Conservation (phyloP, 495 filamentous ascomycete species). For the Lentithecium fluviatile region DNA sequence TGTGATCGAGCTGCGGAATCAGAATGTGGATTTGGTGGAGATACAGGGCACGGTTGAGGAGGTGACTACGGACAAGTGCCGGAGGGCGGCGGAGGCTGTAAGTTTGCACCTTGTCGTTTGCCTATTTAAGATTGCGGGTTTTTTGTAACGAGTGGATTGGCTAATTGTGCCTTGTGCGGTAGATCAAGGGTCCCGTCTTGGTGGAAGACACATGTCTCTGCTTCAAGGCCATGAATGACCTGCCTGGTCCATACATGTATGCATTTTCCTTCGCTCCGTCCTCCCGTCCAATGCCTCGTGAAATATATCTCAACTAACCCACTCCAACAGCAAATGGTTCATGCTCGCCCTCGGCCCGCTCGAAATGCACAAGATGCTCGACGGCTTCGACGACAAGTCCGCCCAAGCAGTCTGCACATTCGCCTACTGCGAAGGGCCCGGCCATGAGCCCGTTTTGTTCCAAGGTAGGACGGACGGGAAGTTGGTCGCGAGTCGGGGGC, state of each 20-base stretch:
- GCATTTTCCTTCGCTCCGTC: slow-evolving; percentile 33
- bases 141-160: too few relatives aligned
- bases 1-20: slow-evolving; percentile 68
- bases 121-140: too few relatives aligned
- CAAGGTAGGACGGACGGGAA: slow-evolving; percentile 78
- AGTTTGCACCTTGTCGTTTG: slow-evolving; percentile 11
- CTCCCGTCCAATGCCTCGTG: not conserved
- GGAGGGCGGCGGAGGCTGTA: slow-evolving; percentile 69
- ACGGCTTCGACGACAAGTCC: slow-evolving; percentile 82
- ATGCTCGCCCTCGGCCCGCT: slow-evolving; percentile 74
- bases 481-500: slow-evolving; percentile 74
- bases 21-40: slow-evolving; percentile 76
- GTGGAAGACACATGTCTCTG: slow-evolving; percentile 95
- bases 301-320: not conserved
- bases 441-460: slow-evolving; percentile 81
- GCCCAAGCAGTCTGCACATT: slow-evolving; percentile 96
- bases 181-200: slow-evolving; percentile 84
- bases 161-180: too few relatives aligned
- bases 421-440: slow-evolving; percentile 83
- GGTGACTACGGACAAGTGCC: slow-evolving; percentile 82
- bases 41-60: slow-evolving; percentile 93
- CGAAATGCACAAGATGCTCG: slow-evolving; percentile 87
- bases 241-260: slow-evolving; percentile 98
- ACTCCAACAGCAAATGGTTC: slow-evolving; percentile 79
- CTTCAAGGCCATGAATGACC: slow-evolving; percentile 81